Percentiles rank a stretch among this genome's conserved stretches.
Conservation (phyloP, 1,284 basidiomycete genomes). For the Leccinum laetum region DNA sequence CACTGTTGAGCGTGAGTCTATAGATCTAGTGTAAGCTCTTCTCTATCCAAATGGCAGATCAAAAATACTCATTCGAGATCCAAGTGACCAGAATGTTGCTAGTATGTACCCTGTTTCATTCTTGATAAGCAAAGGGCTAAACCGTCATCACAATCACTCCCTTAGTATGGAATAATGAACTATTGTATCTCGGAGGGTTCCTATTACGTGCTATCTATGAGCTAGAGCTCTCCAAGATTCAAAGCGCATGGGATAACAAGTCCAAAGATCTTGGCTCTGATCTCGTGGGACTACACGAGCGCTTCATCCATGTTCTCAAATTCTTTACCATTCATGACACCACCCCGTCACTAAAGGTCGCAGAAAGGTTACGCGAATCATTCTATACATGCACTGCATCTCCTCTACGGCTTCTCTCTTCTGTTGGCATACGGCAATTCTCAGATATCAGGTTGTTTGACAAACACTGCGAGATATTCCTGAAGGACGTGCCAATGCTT, state of each 20-base stretch:
- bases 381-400: constrained; percentile 70
- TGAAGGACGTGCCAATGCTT: constrained; percentile 78
- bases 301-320: too few relatives aligned
- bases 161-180: constrained; percentile 80
- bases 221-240: constrained; percentile 66
- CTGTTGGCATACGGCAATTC: constrained; percentile 69
- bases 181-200: constrained; percentile 81
- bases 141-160: background rate
- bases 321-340: constrained; percentile 41
- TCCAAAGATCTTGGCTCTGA: too few relatives aligned
- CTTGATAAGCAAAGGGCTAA: background rate
- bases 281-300: too few relatives aligned
- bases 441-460: constrained; percentile 78
- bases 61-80: background rate
- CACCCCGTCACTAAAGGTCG: constrained; percentile 83
- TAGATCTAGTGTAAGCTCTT: constrained; percentile 74
- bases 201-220: constrained; percentile 86
- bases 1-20: constrained; percentile 94
- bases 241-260: constrained; percentile 41
- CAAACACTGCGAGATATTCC: constrained; percentile 66
- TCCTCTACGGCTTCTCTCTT: constrained; percentile 77
- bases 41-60: background rate
- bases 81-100: constrained; percentile 70
- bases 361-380: constrained; percentile 66
- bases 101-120: constrained; percentile 38